A percentile compares a stretch with the other conserved stretches of the same genome.
Evolutionary conservation across 176 grass and related monocot genomes (phyloP).

Genomic region (Poa annua): DNA sequence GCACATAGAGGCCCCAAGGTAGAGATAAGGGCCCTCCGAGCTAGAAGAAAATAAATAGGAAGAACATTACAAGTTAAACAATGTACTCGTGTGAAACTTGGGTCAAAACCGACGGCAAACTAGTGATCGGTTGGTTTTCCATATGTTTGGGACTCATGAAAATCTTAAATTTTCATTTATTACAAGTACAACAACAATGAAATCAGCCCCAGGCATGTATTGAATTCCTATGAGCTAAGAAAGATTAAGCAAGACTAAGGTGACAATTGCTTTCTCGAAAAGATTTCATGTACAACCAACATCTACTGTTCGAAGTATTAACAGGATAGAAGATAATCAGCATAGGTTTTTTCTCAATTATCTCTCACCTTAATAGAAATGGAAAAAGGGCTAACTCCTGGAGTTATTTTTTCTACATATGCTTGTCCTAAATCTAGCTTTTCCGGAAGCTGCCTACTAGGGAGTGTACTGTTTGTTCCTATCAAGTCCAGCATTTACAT

Average conservation of each 20-base stretch:
- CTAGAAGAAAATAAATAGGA: constrained; percentile 35
- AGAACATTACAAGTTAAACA: constrained; percentile 8
- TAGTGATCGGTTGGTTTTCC: not conserved
- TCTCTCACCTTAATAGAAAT: not conserved
- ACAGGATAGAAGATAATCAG: not conserved
- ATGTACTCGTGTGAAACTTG: not conserved
- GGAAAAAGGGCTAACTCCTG: not conserved
- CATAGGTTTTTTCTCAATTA: not conserved
- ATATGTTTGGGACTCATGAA: not conserved
- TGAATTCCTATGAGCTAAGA: constrained; percentile 6
- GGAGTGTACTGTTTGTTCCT: not conserved
- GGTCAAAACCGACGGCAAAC: not conserved
- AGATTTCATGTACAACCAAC: not conserved
- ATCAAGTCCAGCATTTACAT: constrained; percentile 12
- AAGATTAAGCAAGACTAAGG: constrained; percentile 1
- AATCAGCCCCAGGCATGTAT: not conserved
- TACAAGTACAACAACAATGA: not conserved
- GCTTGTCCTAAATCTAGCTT: constrained; percentile 11
- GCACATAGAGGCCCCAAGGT: constrained; percentile 97
- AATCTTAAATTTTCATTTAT: not conserved
- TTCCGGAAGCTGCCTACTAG: not conserved
- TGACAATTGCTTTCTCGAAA: not conserved
- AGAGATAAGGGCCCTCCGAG: constrained; percentile 87
- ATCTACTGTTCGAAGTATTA: not conserved
- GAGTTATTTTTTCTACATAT: not conserved